phyloP scores from a whole-genome alignment of 441 rosid genomes.

The Erodium moschatum region DNA sequence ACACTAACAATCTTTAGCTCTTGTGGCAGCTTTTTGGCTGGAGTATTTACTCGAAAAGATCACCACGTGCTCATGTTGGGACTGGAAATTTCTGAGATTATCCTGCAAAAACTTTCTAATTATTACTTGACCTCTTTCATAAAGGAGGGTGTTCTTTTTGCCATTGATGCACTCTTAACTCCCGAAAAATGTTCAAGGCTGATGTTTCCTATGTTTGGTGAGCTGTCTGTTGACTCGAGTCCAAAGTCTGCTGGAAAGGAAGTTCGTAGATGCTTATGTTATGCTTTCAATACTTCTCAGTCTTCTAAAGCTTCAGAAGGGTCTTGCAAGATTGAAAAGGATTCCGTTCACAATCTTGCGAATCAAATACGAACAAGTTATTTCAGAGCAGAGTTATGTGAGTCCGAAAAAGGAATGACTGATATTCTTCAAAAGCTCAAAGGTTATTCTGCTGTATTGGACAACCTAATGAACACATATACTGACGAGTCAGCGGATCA shows the following conservation, averaged over 20 bases:
- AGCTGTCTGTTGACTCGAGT: conserved; percentile 38
- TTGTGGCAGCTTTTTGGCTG: conserved; percentile 77
- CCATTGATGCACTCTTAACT: conserved; percentile 53
- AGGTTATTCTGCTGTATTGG: conserved; percentile 50
- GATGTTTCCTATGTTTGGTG: conserved; percentile 37
- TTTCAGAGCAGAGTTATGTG: conserved; percentile 48
- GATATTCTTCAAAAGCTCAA: conserved; percentile 78
- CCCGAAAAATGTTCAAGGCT: conserved; percentile 48
- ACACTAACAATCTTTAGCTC: conserved; percentile 14
- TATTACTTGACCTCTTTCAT: conserved; percentile 55
- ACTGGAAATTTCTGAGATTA: conserved; percentile 57
- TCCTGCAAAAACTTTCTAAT: conserved; percentile 64
- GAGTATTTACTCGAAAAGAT: conserved; percentile 80
- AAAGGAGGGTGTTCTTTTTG: conserved; percentile 82
- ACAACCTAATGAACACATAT: conserved; percentile 37
- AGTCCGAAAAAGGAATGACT: conserved; percentile 64
- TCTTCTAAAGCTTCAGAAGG: conserved; percentile 37
- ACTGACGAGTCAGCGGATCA: conserved; percentile 25
- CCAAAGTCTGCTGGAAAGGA: conserved; percentile 45
- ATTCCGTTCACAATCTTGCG: conserved; percentile 59
- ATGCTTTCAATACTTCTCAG: conserved; percentile 45
- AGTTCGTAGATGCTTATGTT: conserved; percentile 67
- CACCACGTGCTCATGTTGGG: conserved; percentile 67
- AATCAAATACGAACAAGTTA: conserved; percentile 50
- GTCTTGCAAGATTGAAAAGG: conserved; percentile 62